A percentile compares a stretch with the other conserved stretches of the same genome.
Evolutionary conservation across 2,329 filamentous ascomycete species (phyloP).

Genomic region (Apiospora kogelbergensis): DNA sequence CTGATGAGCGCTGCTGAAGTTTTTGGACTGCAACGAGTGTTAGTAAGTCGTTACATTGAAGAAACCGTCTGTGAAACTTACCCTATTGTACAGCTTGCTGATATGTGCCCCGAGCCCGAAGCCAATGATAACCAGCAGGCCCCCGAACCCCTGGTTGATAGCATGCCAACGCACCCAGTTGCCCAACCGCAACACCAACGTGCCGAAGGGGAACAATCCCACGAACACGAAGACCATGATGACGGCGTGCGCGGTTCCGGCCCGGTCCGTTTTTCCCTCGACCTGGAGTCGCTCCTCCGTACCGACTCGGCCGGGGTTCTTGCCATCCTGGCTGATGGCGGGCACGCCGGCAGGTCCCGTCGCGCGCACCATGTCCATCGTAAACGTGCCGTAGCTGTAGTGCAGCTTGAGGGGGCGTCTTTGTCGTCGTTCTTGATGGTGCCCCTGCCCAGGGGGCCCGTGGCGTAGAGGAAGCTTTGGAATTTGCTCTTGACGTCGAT

Average conservation of each 20-base stretch:
- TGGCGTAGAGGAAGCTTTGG: slow-evolving; percentile 55
- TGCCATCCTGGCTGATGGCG: slow-evolving; percentile 34
- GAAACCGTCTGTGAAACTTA: too few relatives aligned
- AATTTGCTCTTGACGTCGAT: slow-evolving; percentile 49
- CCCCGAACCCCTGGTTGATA: slow-evolving; percentile 50
- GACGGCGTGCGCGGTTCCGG: slow-evolving; percentile 44
- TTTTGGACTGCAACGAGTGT: slow-evolving; percentile 42
- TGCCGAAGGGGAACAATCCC: slow-evolving; percentile 55
- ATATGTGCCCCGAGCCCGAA: slow-evolving; percentile 52
- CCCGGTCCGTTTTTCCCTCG: slow-evolving; percentile 35
- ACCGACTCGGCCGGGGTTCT: slow-evolving; percentile 25
- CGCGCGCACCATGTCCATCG: slow-evolving; percentile 54
- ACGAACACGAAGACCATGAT: slow-evolving; percentile 59
- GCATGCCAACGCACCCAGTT: slow-evolving; percentile 56
- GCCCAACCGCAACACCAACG: slow-evolving; percentile 52
- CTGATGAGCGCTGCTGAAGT: slow-evolving; percentile 55
- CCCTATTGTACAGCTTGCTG: slow-evolving; percentile 55
- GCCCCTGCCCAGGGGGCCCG: slow-evolving; percentile 45
- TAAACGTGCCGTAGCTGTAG: slow-evolving; percentile 52
- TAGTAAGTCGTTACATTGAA: too few relatives aligned
- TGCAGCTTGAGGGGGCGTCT: slow-evolving; percentile 51
- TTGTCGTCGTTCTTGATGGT: slow-evolving; percentile 41
- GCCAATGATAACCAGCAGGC: slow-evolving; percentile 49
- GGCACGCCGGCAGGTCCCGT: slow-evolving; percentile 45
- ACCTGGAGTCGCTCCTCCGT: slow-evolving; percentile 28